Conservation (phyloP, 2,329 filamentous ascomycete genomes). For the Colletotrichum ledebouriae region DNA sequence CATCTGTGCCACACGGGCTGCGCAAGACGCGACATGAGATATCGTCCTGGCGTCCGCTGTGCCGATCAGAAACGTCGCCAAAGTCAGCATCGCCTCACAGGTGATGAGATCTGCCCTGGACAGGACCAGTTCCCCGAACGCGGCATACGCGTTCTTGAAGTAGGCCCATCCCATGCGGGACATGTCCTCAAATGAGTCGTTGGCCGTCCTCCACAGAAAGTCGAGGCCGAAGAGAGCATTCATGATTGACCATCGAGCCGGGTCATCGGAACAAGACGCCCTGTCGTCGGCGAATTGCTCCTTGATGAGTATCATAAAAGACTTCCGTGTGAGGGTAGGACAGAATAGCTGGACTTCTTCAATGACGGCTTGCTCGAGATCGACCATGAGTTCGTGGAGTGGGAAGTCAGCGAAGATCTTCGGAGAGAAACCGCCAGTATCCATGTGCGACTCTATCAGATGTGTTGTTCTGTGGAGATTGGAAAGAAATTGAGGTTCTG, state of each 20-base stretch:
- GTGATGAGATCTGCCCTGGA: neutral
- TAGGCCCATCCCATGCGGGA: conserved; percentile 24
- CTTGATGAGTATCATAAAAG: conserved; percentile 16
- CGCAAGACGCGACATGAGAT: conserved; percentile 23
- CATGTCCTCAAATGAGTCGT: conserved; percentile 28
- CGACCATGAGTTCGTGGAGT: conserved; percentile 18
- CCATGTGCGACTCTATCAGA: conserved; percentile 1
- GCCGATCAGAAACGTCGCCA: conserved; percentile 31
- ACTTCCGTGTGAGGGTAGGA: conserved; percentile 10
- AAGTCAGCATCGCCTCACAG: conserved; percentile 31
- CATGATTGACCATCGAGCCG: conserved; percentile 22
- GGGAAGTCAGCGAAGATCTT: conserved; percentile 14
- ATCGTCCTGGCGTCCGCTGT: conserved; percentile 28
- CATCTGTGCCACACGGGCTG: conserved; percentile 10
- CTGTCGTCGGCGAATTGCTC: conserved; percentile 10
- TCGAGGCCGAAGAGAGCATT: conserved; percentile 28
- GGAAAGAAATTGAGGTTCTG: neutral
- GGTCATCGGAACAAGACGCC: neutral
- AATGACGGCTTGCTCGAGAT: conserved; percentile 17
- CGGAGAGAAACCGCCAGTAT: neutral
- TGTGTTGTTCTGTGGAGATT: neutral
- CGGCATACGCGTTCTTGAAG: conserved; percentile 39
- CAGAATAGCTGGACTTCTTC: conserved; percentile 30
- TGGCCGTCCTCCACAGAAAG: conserved; percentile 27
- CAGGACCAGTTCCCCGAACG: conserved; percentile 25